Evolutionary conservation across 805 yeast species (phyloP).

Genomic region (Saturnispora silvae): DNA sequence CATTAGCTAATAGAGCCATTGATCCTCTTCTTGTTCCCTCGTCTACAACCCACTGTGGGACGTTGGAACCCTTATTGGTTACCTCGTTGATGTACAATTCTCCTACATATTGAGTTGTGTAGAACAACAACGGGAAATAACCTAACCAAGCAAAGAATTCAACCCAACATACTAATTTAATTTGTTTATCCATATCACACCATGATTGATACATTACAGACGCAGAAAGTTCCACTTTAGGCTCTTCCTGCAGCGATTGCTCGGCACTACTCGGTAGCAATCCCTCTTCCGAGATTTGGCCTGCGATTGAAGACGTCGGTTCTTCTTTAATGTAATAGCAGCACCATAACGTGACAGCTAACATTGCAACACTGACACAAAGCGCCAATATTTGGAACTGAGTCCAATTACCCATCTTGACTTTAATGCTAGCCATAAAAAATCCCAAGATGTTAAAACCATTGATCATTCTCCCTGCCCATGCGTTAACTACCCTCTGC

Average conservation of each 20-base stretch:
- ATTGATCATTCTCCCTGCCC: constrained; percentile 59
- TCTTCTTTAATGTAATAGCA: constrained; percentile 39
- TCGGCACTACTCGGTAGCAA: too few relatives aligned
- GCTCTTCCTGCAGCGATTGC: too few relatives aligned
- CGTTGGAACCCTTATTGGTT: constrained; percentile 23
- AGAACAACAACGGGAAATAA: constrained; percentile 55
- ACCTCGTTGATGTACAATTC: constrained; percentile 38
- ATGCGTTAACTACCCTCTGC: constrained; percentile 50
- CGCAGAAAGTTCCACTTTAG: constrained; percentile 2
- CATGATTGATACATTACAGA: constrained; percentile 2
- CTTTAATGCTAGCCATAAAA: constrained; percentile 14
- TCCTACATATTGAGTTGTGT: constrained; percentile 56
- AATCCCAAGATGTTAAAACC: constrained; percentile 49
- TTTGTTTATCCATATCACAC: constrained; percentile 24
- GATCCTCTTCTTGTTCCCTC: constrained; percentile 43
- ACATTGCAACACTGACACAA: constrained; percentile 32
- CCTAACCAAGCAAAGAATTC: constrained; percentile 63
- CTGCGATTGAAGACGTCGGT: too few relatives aligned
- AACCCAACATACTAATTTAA: constrained; percentile 38
- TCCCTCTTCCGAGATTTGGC: too few relatives aligned
- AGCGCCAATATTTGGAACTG: constrained; percentile 43
- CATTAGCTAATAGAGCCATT: constrained; percentile 38
- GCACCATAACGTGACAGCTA: constrained; percentile 30
- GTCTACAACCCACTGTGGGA: constrained; percentile 25
- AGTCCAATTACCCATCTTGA: not conserved